Evolutionary conservation across 1,284 basidiomycete species (phyloP).

Genomic region (Agroathelia rolfsii): DNA sequence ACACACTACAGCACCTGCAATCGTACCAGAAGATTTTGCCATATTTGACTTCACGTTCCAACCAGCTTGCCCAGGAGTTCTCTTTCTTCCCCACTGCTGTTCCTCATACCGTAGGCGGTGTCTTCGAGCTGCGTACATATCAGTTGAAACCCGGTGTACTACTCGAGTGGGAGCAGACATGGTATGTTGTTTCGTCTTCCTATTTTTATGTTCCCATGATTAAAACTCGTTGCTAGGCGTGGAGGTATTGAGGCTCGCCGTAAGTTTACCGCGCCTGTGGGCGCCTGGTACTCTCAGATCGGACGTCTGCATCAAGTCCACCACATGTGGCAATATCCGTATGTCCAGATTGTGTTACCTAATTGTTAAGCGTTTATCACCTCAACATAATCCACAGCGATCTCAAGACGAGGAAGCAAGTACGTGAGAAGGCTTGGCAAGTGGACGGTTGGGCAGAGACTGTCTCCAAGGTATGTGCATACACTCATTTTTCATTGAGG

Average conservation of each 20-base stretch:
- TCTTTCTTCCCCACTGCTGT: conserved; percentile 87
- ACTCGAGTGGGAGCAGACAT: conserved; percentile 88
- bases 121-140: conserved; percentile 88
- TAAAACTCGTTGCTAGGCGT: conserved; percentile 39
- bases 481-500: conserved; percentile 6
- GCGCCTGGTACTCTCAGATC: conserved; percentile 91
- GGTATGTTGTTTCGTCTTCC: conserved; percentile 38
- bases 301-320: conserved; percentile 86
- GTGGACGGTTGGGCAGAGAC: conserved; percentile 92
- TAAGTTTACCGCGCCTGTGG: conserved; percentile 77
- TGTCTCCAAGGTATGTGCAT: conserved; percentile 66
- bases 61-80: conserved; percentile 86
- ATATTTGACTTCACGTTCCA: conserved; percentile 57
- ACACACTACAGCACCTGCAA: conserved; percentile 40
- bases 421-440: conserved; percentile 83
- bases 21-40: conserved; percentile 65
- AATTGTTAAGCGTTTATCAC: conserved; percentile 9
- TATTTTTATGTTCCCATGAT: conserved; percentile 10
- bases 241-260: conserved; percentile 81
- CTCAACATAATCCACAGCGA: conserved; percentile 33
- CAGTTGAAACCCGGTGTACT: conserved; percentile 76
- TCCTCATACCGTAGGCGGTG: conserved; percentile 74
- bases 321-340: conserved; percentile 93
- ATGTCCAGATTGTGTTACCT: conserved; percentile 22
- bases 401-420: conserved; percentile 73